Conservation (phyloP, 2,329 filamentous ascomycete genomes). For the Neopestalotiopsis clavispora region DNA sequence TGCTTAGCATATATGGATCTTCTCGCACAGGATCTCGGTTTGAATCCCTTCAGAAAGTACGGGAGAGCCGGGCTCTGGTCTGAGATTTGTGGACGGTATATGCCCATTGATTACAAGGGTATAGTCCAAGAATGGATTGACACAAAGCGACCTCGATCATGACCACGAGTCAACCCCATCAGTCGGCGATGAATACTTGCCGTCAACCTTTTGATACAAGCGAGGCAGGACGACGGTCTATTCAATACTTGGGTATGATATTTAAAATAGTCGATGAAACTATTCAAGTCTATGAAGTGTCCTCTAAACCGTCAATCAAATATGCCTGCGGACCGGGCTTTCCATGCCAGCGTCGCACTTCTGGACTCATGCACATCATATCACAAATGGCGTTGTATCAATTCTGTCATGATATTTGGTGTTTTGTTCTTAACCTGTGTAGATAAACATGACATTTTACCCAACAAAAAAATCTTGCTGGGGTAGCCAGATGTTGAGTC, state of each 20-base stretch:
- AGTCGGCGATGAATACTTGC: too few relatives aligned
- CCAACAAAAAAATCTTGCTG: neutral
- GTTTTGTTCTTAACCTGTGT: neutral
- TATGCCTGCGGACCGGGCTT: too few relatives aligned
- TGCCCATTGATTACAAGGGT: neutral
- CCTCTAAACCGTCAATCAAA: too few relatives aligned
- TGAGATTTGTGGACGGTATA: neutral
- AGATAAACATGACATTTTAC: neutral
- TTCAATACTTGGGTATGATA: neutral
- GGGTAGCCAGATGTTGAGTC: neutral
- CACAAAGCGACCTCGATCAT: neutral
- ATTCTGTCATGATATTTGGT: too few relatives aligned
- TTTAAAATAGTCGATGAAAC: neutral
- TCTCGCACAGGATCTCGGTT: conserved; percentile 59
- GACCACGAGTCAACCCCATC: neutral
- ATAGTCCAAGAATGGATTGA: neutral
- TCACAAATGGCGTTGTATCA: too few relatives aligned
- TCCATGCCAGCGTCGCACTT: too few relatives aligned
- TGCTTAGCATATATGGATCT: conserved; percentile 63
- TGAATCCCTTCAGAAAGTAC: conserved; percentile 45
- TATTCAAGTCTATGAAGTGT: neutral
- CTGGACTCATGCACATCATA: too few relatives aligned
- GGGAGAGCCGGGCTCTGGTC: conserved; percentile 2
- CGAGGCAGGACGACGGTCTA: neutral
- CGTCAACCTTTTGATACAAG: too few relatives aligned